These are phyloP conservation scores for Termitomyces sp. DNA, from an alignment of 768 basidiomycete genomes.

Conservation along the genomic window DNA sequence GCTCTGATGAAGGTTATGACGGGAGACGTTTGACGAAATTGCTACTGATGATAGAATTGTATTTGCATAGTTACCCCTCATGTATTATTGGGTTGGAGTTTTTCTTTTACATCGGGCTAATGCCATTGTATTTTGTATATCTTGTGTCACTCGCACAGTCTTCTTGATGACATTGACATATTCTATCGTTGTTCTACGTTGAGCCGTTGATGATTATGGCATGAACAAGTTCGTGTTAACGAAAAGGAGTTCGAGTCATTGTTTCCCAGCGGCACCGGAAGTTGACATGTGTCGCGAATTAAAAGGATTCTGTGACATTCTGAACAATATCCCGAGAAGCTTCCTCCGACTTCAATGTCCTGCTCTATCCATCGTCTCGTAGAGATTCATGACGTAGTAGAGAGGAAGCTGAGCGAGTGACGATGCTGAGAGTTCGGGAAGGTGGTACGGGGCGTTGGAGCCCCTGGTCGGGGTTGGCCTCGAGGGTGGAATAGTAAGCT, in stretches of 20 bases:
- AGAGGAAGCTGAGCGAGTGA: conserved; percentile 43
- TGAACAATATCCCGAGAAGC: background rate
- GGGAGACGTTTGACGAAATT: background rate
- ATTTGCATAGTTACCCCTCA: conserved; percentile 10
- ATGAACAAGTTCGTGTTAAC: too few relatives aligned
- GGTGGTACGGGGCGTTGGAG: conserved; percentile 35
- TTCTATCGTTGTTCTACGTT: too few relatives aligned
- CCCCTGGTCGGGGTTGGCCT: conserved; percentile 46
- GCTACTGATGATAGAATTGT: conserved; percentile 11
- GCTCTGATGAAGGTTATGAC: background rate
- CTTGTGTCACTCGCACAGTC: background rate
- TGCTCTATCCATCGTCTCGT: conserved; percentile 61
- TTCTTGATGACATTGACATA: too few relatives aligned
- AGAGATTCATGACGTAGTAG: conserved; percentile 60
- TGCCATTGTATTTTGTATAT: background rate
- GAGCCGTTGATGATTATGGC: too few relatives aligned
- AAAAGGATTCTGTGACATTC: too few relatives aligned
- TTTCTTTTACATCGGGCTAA: background rate
- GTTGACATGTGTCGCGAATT: too few relatives aligned
- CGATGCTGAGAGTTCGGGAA: conserved; percentile 28
- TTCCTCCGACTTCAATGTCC: conserved; percentile 28
- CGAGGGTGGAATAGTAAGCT: conserved; percentile 42
- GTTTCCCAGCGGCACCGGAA: too few relatives aligned
- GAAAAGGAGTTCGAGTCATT: too few relatives aligned
- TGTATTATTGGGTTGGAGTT: conserved; percentile 5